Base-by-base conservation (phyloP, 306 rosid species). In the Prunus mira region DNA sequence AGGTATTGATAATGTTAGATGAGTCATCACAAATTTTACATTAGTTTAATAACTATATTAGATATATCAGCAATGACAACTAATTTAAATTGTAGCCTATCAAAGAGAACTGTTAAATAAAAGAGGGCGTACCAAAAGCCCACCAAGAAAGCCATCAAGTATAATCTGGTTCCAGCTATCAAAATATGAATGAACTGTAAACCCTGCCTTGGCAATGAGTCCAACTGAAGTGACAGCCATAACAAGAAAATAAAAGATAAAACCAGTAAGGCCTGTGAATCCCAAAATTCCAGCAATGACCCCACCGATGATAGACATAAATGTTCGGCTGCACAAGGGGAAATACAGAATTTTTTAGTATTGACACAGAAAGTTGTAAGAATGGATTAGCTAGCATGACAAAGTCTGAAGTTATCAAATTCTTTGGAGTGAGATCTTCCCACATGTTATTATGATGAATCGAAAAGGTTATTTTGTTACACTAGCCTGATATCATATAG, bases 221-320 rank as follows among this genome's bases (percentile, higher is more conserved):
- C 87, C 95, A 20, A 86, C 56, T 28, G 95, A 90, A 50, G 95
- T 81, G 78, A 90, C 15, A 67, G 86, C 84, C 95, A 90, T 90
- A 75, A 90, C 78, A 81, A 90, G 88, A 47, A 86, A 79, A 80
- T 88, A 90, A 34, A 91, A 81, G 67, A 93, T 63, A 81, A 91
- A 93, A 81, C 98, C 97, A 67, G 84, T 86, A 80, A 90, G 80
- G 88, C 96, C 80, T 2, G 97, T 92, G 83, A 92, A 86, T 57
- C 98, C 98, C 86, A 89, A 81, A 76, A 92, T 89, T 82, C 98
- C 98, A 83, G 97, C 98, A 88, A 90, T 89, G 77, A 92, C 96
- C 13, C 98, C 98, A 10, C 96, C 92, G 64, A 95, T 88, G 77
- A 92, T 95, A 65, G 97, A 90, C 92, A 95, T 83, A 81, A 95